Conservation (phyloP, 2,329 filamentous ascomycete species). For the Monilinia aucupariae region DNA sequence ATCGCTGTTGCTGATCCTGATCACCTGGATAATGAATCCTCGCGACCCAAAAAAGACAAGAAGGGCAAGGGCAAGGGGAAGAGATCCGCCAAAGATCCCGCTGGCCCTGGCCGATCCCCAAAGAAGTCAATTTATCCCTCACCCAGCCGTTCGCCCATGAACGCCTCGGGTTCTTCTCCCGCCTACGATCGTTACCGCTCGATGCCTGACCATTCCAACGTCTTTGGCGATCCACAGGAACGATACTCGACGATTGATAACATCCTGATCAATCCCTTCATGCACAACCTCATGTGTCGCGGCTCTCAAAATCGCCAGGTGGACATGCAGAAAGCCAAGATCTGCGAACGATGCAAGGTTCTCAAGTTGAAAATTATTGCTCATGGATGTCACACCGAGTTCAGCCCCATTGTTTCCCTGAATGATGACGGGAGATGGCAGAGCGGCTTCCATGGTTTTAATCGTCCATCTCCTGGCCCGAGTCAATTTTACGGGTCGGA, state of each 20-base stretch:
- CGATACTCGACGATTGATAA: not conserved
- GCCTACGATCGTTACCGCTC: not conserved
- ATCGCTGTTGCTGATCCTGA: not conserved
- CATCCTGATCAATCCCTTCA: slow-evolving; percentile 6
- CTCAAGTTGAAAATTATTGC: not conserved
- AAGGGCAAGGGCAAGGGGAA: not conserved
- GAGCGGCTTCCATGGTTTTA: not conserved
- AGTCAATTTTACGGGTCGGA: not conserved
- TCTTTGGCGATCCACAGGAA: not conserved
- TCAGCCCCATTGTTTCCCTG: not conserved
- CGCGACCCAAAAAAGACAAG: not conserved
- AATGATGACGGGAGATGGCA: not conserved
- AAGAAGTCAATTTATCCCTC: not conserved
- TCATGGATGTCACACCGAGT: slow-evolving; percentile 5
- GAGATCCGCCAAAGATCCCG: not conserved
- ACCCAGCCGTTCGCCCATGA: not conserved
- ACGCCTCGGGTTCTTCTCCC: not conserved
- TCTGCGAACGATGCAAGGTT: not conserved
- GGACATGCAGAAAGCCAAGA: not conserved
- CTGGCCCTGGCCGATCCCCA: not conserved
- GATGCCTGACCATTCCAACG: not conserved
- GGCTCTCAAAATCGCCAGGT: not conserved
- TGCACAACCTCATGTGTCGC: slow-evolving; percentile 11
- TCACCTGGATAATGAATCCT: not conserved
- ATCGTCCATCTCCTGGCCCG: rapidly evolving